phyloP scores from a whole-genome alignment of 768 basidiomycete genomes.

The Trametes sanguinea region DNA sequence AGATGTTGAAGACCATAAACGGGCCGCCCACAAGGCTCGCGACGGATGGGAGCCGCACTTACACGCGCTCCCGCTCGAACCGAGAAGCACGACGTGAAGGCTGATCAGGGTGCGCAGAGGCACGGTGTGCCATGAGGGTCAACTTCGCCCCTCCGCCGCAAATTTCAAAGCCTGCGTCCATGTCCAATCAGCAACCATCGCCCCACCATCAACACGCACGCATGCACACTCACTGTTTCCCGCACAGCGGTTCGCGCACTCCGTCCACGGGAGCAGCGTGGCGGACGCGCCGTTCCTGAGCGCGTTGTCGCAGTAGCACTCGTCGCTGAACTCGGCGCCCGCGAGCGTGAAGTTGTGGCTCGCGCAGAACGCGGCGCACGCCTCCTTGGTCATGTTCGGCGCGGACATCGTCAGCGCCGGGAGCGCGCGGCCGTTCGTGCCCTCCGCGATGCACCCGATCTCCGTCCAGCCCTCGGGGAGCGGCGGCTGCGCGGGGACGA shows the following conservation, averaged over 20 bases:
- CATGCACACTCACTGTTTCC: constrained; percentile 23
- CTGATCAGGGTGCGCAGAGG: background rate
- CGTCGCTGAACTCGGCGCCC: constrained; percentile 32
- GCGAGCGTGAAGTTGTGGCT: constrained; percentile 30
- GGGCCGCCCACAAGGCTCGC: too few relatives aligned
- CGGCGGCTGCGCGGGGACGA: constrained; percentile 14
- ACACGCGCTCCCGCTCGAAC: background rate
- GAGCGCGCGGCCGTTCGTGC: constrained; percentile 29
- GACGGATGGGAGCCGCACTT: background rate
- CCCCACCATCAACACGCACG: background rate
- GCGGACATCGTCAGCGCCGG: constrained; percentile 23
- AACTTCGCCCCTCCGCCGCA: constrained; percentile 16
- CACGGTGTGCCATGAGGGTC: constrained; percentile 7
- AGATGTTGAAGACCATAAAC: too few relatives aligned
- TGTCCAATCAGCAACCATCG: background rate
- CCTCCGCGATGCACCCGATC: constrained; percentile 31
- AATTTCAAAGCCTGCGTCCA: constrained; percentile 6
- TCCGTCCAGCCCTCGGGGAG: constrained; percentile 26
- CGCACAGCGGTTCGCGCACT: constrained; percentile 27
- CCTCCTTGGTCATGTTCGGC: constrained; percentile 26
- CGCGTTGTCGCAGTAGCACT: constrained; percentile 31
- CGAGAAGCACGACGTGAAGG: background rate
- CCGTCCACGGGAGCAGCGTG: constrained; percentile 14
- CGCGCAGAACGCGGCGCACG: constrained; percentile 28
- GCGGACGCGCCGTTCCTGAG: constrained; percentile 27